Percentiles rank a stretch among this genome's conserved stretches.
Evolutionary conservation across 148 eudicot species (phyloP).

Genomic region (Chenopodium berlandieri): DNA sequence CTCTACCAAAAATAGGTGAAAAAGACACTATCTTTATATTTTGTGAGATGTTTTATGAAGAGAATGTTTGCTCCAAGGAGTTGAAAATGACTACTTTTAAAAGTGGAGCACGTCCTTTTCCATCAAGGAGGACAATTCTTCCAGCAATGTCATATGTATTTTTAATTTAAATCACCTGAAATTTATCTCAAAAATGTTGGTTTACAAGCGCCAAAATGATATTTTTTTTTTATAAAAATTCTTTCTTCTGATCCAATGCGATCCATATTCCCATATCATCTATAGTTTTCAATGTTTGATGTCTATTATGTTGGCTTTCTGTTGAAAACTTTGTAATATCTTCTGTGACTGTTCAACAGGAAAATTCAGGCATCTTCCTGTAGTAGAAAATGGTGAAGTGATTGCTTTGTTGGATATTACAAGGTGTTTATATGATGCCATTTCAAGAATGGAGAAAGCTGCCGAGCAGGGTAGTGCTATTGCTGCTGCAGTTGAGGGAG

Average conservation of each 20-base stretch:
- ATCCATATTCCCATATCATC: neutral
- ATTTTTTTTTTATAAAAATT: too few species aligned
- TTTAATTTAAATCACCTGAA: neutral
- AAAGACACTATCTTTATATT: neutral
- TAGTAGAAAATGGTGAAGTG: conserved; percentile 98
- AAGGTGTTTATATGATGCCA: conserved; percentile 96
- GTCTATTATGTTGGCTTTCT: neutral
- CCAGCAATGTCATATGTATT: neutral
- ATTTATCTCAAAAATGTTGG: neutral
- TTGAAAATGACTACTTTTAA: neutral
- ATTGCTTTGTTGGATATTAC: conserved; percentile 92
- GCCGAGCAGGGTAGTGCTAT: conserved; percentile 98
- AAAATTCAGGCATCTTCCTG: conserved; percentile 95
- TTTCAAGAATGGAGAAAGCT: conserved; percentile 95
- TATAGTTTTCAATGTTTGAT: neutral
- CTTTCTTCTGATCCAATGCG: neutral
- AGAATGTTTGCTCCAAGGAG: neutral
- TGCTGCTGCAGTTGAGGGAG: conserved; percentile 99
- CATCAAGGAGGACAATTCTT: neutral
- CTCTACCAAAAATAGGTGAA: neutral
- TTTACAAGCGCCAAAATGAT: neutral
- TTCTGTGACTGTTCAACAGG: conserved; percentile 43
- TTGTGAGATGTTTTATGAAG: neutral
- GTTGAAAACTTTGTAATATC: neutral
- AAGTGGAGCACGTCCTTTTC: neutral